Evolutionary conservation across 2,329 filamentous ascomycete genomes (phyloP).

Genomic region (Fusarium sacchari): DNA sequence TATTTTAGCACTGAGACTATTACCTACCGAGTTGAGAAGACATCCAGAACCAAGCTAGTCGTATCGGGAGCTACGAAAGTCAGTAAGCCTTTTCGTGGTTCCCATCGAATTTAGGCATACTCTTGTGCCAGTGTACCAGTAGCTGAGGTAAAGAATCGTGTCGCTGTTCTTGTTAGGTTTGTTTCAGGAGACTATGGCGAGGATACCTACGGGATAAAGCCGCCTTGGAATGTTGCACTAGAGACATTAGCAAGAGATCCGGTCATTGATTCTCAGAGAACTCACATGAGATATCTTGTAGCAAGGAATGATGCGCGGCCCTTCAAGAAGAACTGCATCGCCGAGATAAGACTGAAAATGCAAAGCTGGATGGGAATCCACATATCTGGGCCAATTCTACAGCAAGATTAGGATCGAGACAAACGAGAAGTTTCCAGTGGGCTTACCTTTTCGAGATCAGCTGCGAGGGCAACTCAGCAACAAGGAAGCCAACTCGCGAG

Average conservation of each 20-base stretch:
- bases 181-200: accelerated
- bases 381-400: conserved; percentile 54
- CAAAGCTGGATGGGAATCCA: conserved; percentile 62
- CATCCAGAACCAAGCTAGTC: neutral
- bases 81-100: neutral
- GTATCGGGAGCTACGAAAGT: neutral
- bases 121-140: neutral
- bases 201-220: neutral
- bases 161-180: neutral
- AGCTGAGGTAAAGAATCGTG: neutral
- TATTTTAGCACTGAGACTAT: accelerated
- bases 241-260: accelerated
- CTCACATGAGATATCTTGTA: conserved; percentile 4
- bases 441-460: conserved; percentile 10
- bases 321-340: conserved; percentile 48
- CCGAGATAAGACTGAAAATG: conserved; percentile 48
- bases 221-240: neutral
- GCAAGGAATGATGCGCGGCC: conserved; percentile 47
- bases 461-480: conserved; percentile 20
- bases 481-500: conserved; percentile 24
- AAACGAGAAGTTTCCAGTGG: accelerated
- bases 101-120: neutral
- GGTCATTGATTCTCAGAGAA: accelerated
- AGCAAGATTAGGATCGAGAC: neutral
- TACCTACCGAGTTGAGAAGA: neutral